Conservation (phyloP, 306 rosid genomes). For the Quercus ilex region DNA sequence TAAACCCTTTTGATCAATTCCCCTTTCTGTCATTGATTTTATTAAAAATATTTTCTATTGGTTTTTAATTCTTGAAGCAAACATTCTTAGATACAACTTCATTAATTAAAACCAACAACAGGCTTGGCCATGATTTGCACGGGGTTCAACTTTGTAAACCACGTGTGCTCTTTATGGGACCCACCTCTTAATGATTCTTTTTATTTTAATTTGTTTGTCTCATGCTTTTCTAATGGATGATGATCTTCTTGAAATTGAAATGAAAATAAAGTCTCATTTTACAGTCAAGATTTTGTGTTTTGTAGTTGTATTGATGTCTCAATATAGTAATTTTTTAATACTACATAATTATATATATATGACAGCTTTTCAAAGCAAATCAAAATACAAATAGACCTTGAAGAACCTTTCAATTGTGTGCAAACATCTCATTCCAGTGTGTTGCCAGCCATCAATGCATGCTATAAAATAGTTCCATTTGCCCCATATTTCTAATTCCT, state of each 20-base stretch:
- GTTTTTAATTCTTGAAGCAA: slow-evolving; percentile 22
- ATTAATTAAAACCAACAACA: slow-evolving; percentile 60
- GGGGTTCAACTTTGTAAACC: neutral
- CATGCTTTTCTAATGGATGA: too few species aligned
- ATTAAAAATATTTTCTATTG: slow-evolving; percentile 11
- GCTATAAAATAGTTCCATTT: slow-evolving; percentile 23
- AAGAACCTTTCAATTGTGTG: slow-evolving; percentile 23
- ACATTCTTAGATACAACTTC: slow-evolving; percentile 49
- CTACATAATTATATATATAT: neutral
- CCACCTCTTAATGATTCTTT: neutral
- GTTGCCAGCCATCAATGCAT: slow-evolving; percentile 36
- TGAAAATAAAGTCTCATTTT: too few species aligned
- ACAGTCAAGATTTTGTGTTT: neutral
- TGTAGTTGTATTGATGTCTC: neutral
- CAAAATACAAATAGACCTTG: neutral
- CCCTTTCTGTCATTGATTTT: slow-evolving; percentile 40
- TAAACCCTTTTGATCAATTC: slow-evolving; percentile 26
- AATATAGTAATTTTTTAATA: neutral
- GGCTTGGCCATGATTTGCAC: slow-evolving; percentile 41
- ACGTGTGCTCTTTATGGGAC: neutral
- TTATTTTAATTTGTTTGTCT: neutral
- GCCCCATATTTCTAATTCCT: slow-evolving; percentile 23
- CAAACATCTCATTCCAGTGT: slow-evolving; percentile 35
- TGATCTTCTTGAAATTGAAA: too few species aligned
- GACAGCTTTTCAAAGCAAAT: neutral